A percentile compares a stretch with the other conserved stretches of the same genome.
These are phyloP conservation scores for Rheum nobile DNA, from an alignment of 148 eudicot genomes.

Conservation along the genomic window DNA sequence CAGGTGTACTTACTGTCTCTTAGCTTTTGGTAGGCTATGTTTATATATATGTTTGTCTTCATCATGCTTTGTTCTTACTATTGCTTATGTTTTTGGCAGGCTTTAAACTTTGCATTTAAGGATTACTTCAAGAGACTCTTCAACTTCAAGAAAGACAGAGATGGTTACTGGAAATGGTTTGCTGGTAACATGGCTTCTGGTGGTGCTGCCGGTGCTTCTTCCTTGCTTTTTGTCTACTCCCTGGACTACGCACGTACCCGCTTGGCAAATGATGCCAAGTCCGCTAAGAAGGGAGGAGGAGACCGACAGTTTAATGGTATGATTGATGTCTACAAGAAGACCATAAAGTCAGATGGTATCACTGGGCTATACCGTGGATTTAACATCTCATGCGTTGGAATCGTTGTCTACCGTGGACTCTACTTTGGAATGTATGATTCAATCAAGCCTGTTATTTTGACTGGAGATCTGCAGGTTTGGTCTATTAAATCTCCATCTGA, in stretches of 20 bases:
- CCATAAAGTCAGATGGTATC: constrained; percentile 14
- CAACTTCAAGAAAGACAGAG: constrained; percentile 17
- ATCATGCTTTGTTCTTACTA: not conserved
- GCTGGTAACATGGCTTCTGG: constrained; percentile 20
- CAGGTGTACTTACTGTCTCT: constrained; percentile 12
- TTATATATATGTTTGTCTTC: not conserved
- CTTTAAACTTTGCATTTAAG: constrained; percentile 20
- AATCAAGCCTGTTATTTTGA: constrained; percentile 14
- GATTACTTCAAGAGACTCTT: constrained; percentile 19
- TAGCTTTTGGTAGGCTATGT: not conserved
- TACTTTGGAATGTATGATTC: constrained; percentile 23
- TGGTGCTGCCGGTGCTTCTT: constrained; percentile 23
- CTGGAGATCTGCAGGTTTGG: constrained; percentile 16
- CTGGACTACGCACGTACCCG: constrained; percentile 19
- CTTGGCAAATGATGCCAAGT: constrained; percentile 18
- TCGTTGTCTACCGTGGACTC: constrained; percentile 18
- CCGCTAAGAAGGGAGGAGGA: constrained; percentile 19
- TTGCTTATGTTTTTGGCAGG: constrained; percentile 2
- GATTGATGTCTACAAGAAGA: constrained; percentile 21
- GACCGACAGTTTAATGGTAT: constrained; percentile 17
- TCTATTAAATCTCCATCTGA: not conserved
- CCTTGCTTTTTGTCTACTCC: constrained; percentile 15
- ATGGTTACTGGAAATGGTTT: constrained; percentile 23
- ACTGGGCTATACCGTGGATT: constrained; percentile 23
- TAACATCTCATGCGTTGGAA: constrained; percentile 18